Conservation (phyloP, 116 monocot genomes). For the Cymodocea nodosa region DNA sequence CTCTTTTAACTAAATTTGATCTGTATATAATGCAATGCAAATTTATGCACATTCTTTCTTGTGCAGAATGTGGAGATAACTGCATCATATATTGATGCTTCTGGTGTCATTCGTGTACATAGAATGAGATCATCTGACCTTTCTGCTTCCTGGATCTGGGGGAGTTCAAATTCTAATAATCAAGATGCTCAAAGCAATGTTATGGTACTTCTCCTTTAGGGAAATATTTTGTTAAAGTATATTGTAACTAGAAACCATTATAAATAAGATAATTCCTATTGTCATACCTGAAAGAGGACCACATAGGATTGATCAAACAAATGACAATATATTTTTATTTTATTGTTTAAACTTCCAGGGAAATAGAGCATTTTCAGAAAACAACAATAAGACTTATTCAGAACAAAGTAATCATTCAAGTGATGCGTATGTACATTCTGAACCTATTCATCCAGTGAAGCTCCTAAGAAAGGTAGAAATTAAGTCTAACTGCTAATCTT, state of each 20-base stretch:
- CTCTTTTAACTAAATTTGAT: background rate
- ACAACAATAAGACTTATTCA: background rate
- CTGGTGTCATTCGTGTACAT: constrained; percentile 17
- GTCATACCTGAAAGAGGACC: background rate
- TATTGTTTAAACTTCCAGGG: background rate
- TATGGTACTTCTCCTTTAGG: constrained; percentile 14
- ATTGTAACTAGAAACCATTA: background rate
- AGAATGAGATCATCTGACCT: constrained; percentile 27
- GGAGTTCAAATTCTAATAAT: constrained; percentile 12
- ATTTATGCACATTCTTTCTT: constrained; percentile 4
- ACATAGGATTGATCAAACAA: too few species aligned
- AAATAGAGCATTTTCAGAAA: background rate
- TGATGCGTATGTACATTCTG: background rate
- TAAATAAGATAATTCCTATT: background rate
- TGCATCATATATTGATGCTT: constrained; percentile 28
- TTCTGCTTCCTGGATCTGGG: constrained; percentile 35
- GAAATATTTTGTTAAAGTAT: background rate
- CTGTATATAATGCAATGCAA: background rate
- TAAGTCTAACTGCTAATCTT: background rate
- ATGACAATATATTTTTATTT: too few species aligned
- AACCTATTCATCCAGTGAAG: constrained; percentile 7
- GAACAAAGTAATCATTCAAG: background rate
- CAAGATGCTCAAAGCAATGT: background rate
- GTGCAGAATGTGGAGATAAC: constrained; percentile 29
- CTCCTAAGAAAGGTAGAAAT: constrained; percentile 9